phyloP scores from a whole-genome alignment of 768 basidiomycete genomes.

The Asterophora lycoperdoides region DNA sequence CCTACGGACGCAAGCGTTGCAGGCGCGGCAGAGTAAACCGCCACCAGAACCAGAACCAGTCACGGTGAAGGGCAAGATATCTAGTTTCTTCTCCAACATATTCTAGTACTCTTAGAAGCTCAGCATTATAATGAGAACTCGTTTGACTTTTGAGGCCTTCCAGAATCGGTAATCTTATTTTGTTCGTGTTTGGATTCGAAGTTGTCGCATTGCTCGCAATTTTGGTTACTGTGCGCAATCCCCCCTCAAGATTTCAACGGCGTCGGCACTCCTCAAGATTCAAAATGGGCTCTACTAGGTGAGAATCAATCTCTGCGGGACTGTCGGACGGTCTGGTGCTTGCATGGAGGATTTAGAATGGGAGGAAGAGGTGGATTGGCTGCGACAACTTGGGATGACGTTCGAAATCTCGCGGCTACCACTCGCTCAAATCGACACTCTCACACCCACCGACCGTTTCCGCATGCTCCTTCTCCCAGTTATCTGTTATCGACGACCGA shows the following conservation, averaged over 20 bases:
- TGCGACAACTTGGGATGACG: slow-evolving; percentile 19
- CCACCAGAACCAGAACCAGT: not conserved
- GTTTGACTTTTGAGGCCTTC: no score
- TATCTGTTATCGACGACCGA: not conserved
- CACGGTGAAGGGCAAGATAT: slow-evolving; percentile 7
- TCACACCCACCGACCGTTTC: slow-evolving; percentile 1
- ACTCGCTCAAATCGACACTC: not conserved
- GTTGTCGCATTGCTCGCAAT: slow-evolving; percentile 21
- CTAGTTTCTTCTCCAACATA: slow-evolving; percentile 12
- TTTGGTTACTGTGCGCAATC: slow-evolving; percentile 22
- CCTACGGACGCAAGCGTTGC: not conserved
- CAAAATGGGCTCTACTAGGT: slow-evolving; percentile 83
- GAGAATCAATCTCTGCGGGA: slow-evolving; percentile 32
- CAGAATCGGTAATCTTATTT: slow-evolving; percentile 10
- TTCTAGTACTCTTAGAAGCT: slow-evolving; percentile 1
- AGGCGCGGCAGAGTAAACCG: slow-evolving; percentile 1
- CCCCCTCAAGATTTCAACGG: slow-evolving; percentile 42
- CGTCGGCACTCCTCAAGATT: slow-evolving; percentile 44
- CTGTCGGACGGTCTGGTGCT: slow-evolving; percentile 14
- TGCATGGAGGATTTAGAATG: slow-evolving; percentile 12
- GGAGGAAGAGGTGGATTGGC: slow-evolving; percentile 45
- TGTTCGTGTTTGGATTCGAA: slow-evolving; percentile 30
- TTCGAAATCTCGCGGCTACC: slow-evolving; percentile 3
- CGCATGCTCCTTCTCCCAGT: not conserved
- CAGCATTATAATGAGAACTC: no score